Evolutionary conservation across 192 early-diverging fungal genomes (phyloP).

Genomic region (Bifiguratus adelaidae): DNA sequence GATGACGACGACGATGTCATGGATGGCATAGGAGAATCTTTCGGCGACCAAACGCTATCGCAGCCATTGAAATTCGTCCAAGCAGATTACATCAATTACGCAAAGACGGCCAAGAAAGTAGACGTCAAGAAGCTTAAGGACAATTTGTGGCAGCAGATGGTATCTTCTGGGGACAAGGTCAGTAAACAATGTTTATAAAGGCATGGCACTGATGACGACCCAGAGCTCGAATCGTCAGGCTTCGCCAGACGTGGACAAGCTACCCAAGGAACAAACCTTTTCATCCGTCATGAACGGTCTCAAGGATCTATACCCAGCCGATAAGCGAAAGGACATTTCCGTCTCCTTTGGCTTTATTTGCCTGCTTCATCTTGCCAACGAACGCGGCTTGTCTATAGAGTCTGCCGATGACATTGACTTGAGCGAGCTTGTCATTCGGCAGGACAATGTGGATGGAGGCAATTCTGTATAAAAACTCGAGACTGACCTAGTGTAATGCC

Average conservation of each 20-base stretch:
- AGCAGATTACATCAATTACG: conserved; percentile 66
- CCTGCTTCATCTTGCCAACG: conserved; percentile 92
- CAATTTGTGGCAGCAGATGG: conserved; percentile 84
- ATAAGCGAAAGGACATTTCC: conserved; percentile 83
- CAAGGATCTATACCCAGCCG: conserved; percentile 61
- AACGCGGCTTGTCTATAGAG: conserved; percentile 66
- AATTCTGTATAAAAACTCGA: too few relatives aligned
- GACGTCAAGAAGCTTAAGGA: conserved; percentile 95
- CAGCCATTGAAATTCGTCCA: conserved; percentile 52
- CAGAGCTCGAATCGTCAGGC: too few relatives aligned
- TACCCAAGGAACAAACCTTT: conserved; percentile 59
- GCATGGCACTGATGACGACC: too few relatives aligned
- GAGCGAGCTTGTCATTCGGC: conserved; percentile 32
- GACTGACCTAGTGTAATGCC: too few relatives aligned
- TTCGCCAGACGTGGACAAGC: conserved; percentile 3
- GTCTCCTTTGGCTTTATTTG: conserved; percentile 98
- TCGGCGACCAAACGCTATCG: conserved; percentile 31
- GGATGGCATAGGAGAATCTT: conserved; percentile 32
- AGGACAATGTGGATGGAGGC: too few relatives aligned
- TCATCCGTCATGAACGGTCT: conserved; percentile 63
- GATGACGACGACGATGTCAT: conserved; percentile 12
- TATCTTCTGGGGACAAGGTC: conserved; percentile 3
- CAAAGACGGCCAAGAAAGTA: conserved; percentile 82
- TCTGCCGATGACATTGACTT: conserved; percentile 22
- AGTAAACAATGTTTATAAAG: too few relatives aligned